Evolutionary conservation across 2,329 filamentous ascomycete species (phyloP).

Genomic region (Zopfia rhizophila): DNA sequence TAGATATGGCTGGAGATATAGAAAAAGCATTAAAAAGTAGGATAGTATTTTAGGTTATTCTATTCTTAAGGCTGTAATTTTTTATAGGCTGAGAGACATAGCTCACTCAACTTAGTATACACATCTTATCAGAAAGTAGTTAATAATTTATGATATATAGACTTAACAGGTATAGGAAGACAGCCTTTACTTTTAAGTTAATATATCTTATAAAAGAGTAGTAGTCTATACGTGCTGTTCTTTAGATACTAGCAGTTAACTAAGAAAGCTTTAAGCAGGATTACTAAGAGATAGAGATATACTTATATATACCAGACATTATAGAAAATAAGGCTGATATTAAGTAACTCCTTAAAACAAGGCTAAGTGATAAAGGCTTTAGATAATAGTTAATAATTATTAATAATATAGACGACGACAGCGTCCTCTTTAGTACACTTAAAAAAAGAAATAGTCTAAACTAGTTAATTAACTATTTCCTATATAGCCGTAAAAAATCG

Average conservation of each 20-base stretch:
- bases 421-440: constrained; percentile 35
- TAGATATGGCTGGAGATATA: no score
- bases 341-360: constrained; percentile 48
- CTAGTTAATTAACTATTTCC: constrained; percentile 39
- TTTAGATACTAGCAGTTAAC: constrained; percentile 24
- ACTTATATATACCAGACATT: constrained; percentile 15
- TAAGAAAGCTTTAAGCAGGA: constrained; percentile 33
- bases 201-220: constrained; percentile 47
- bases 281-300: constrained; percentile 16
- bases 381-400: constrained; percentile 54
- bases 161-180: constrained; percentile 20
- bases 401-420: constrained; percentile 56
- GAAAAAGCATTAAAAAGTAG: no score
- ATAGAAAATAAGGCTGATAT: constrained; percentile 45
- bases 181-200: constrained; percentile 39
- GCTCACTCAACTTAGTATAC: constrained; percentile 14
- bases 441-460: background rate
- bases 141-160: constrained; percentile 17
- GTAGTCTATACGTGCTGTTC: constrained; percentile 19
- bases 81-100: constrained; percentile 16
- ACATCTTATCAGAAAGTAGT: constrained; percentile 10
- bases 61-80: constrained; percentile 6
- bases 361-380: constrained; percentile 37
- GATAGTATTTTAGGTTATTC: constrained; percentile 16
- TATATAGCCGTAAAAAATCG: constrained; percentile 37